Conservation (phyloP, 495 filamentous ascomycete genomes). For the Darksidea phi region DNA sequence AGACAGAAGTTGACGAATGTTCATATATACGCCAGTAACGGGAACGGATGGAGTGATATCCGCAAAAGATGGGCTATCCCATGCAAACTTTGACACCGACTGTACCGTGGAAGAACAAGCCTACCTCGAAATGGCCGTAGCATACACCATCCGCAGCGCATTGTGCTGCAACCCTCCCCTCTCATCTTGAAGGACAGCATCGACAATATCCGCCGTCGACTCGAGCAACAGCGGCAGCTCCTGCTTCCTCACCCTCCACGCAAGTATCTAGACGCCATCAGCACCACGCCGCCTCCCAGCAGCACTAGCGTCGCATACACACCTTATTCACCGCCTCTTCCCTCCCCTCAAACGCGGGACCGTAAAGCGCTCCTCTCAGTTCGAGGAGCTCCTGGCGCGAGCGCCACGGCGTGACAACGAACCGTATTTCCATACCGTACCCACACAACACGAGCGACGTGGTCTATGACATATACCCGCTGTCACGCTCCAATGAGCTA, state of each 20-base stretch:
- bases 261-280: conserved; percentile 13
- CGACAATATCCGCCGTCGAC: conserved; percentile 24
- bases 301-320: conserved; percentile 8
- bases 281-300: background rate
- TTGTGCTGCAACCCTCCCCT: background rate
- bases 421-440: conserved; percentile 50
- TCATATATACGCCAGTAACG: no score
- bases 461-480: background rate
- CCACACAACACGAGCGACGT: background rate
- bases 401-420: conserved; percentile 80
- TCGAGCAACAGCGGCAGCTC: conserved; percentile 30
- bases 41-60: no score
- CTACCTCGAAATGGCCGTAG: conserved; percentile 28
- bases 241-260: conserved; percentile 21
- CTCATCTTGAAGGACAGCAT: conserved; percentile 26
- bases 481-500: background rate
- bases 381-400: conserved; percentile 60
- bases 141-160: conserved; percentile 24
- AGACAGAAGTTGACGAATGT: no score
- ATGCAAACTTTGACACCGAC: no score
- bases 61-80: no score
- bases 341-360: conserved; percentile 45
- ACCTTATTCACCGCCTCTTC: conserved; percentile 27
- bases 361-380: conserved; percentile 65
- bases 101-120: no score